Percentiles rank a stretch among this genome's conserved stretches.
Conservation (phyloP, 225 moss, liverwort and hornwort genomes). For the Pseudisothecium myosuroides region DNA sequence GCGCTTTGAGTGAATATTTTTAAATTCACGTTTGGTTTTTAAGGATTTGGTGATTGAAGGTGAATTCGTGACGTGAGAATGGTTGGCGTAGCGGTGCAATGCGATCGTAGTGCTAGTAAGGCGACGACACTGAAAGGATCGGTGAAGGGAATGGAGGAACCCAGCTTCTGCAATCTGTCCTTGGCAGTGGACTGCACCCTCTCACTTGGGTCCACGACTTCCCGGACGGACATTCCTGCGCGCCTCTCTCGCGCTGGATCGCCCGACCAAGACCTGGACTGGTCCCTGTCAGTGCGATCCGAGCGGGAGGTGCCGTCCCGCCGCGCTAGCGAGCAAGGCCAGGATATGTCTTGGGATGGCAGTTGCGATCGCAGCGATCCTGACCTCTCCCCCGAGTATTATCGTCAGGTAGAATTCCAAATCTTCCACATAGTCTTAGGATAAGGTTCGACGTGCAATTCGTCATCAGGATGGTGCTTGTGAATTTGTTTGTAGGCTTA, state of each 20-base stretch:
- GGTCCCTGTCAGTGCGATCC: conserved; percentile 25
- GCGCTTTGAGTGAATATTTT: not conserved
- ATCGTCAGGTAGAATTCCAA: not conserved
- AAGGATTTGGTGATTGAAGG: not conserved
- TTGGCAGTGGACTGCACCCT: conserved; percentile 49
- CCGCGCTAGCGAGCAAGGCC: conserved; percentile 1
- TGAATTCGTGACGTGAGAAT: not conserved
- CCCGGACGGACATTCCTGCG: conserved; percentile 12
- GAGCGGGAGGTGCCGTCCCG: not conserved
- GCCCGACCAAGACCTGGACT: conserved; percentile 22
- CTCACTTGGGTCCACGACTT: conserved; percentile 25
- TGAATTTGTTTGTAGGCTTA: not conserved
- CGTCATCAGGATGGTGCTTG: not conserved
- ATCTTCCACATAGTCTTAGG: not conserved
- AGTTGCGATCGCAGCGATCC: conserved; percentile 28
- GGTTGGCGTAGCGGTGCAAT: conserved; percentile 29
- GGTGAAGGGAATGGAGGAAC: conserved; percentile 24
- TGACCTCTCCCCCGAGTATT: conserved; percentile 13
- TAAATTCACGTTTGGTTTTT: not conserved
- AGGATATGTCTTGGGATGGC: conserved; percentile 30
- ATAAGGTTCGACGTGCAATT: not conserved
- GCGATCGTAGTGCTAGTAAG: not conserved
- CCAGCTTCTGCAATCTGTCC: conserved; percentile 35
- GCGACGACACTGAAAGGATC: not conserved
- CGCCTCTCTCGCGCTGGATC: conserved; percentile 32